Evolutionary conservation across 768 basidiomycete species (phyloP), one percentile per base, ranked within the genome.

Genomic region (Leucogyrophana mollusca): DNA sequence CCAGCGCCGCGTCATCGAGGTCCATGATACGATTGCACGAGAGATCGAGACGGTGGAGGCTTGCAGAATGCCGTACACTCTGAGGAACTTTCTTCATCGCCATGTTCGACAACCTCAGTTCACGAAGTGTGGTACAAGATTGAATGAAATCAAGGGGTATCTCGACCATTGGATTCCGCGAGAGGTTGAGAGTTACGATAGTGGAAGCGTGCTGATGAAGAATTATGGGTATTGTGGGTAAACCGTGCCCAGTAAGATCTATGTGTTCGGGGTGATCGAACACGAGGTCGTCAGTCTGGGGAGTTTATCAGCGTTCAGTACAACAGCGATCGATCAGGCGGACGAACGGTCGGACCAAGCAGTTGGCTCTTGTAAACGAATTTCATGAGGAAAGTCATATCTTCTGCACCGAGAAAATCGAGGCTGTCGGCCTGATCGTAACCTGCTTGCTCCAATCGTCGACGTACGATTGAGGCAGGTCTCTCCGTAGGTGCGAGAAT

Each of bases 121-220:
- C 94, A 46, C 85, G 83, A 8, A 99, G 78, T 4, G 74, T 79
- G 1, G 79, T 80, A 60, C 93, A 95, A 4, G 86, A 81, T 65
- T 96, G 90, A 47, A 96, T 86, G 61, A 99, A 99, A 67, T 98
- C 96, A 40, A 92, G 83, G 1, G 95, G 96, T 27, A 98, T 87
- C 64, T 98, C 94, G 45, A 94, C 79, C 80, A 95, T 91, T 2
- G 94, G 93, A 61, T 98, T 99, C 35, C 90, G 83, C 3, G 93
- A 95, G 11, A 98, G 78, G 50, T 88, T 90, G 48, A 98, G 85
- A 33, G 77, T 83, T 47, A 89, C 72, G 57, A 99, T 94, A 20
- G 79, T 79, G 54, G 87, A 83, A 1, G 94, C 93, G 49, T 91
- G 82, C 44, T 80, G 77, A 64, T 99, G 87, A 10, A 97, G 74